Evolutionary conservation across 176 grass and related monocot genomes (phyloP), one percentile per base, ranked within the genome.

Genomic region (Triticum dicoccoides): DNA sequence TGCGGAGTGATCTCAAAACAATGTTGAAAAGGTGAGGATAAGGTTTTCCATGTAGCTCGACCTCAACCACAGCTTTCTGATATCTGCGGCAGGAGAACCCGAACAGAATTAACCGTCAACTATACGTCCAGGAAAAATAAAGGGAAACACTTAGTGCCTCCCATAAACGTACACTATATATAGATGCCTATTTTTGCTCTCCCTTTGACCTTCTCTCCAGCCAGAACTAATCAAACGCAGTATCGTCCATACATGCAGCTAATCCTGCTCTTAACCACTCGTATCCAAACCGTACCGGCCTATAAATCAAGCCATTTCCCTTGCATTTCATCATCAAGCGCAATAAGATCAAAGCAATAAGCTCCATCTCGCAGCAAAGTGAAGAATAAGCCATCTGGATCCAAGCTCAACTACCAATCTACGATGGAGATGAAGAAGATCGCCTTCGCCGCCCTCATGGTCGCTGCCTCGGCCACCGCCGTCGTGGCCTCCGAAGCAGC

Each of bases 341-440:
- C 38, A 73, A 73, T 73, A 73, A 73, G 39, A 73, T 14, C 39
- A 13, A 12, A 47, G 11, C n/a, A 73, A 73, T 47, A 73, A 73
- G 24, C 69, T 14, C 38, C 20, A 44, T 24, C 38, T 25, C 38
- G 69, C 68, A 41, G 20, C 33, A 71, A 72, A n/a, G 69, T 41
- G 20, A 73, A 47, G 39, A 73, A 73, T 73, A 73, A 47, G 8
- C n/a, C 39, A 41, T 44, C 70, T 13, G 25, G 5, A 1, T 15
- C 11, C 25, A n/a, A 70, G 11, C 70, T 6, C 63, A 65, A 0
- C 11, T 25, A 65, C 1, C 23, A 2, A 23, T 0, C 23, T 25
- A 72, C 33, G 5, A 73, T 73, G 71, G 39, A 73, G 71, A 73
- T 73, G 71, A 73, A 45, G 71, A 73, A 27, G 71, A 73, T 73